Conservation (phyloP, 2,329 filamentous ascomycete species). For the Pleoardoris graminearum region DNA sequence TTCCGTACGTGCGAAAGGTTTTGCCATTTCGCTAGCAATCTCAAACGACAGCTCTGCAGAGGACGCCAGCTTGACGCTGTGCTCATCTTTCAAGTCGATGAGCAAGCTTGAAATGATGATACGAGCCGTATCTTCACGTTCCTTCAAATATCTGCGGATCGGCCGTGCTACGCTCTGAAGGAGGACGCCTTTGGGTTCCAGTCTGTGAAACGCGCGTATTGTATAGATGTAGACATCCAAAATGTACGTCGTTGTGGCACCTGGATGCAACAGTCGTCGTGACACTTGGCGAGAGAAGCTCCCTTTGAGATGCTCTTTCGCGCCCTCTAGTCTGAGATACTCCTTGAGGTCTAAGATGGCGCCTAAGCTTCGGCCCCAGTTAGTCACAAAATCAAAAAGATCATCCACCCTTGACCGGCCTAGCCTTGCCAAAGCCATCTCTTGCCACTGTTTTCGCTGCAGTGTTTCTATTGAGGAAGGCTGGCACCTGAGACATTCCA, state of each 20-base stretch:
- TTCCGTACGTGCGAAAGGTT: conserved; percentile 59
- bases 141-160: conserved; percentile 74
- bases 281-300: conserved; percentile 69
- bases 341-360: conserved; percentile 75
- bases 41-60: conserved; percentile 70
- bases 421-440: conserved; percentile 69
- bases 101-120: conserved; percentile 77
- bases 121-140: conserved; percentile 75
- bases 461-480: conserved; percentile 30
- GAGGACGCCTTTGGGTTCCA: conserved; percentile 77
- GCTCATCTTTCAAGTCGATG: conserved; percentile 59
- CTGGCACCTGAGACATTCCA: conserved; percentile 47
- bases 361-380: conserved; percentile 72
- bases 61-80: conserved; percentile 50
- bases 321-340: conserved; percentile 68
- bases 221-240: conserved; percentile 77
- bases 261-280: conserved; percentile 71
- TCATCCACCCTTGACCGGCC: conserved; percentile 70
- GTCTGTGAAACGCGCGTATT: conserved; percentile 73
- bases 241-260: conserved; percentile 74
- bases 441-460: conserved; percentile 69
- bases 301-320: conserved; percentile 70
- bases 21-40: conserved; percentile 67
- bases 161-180: conserved; percentile 74
- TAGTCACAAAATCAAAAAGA: conserved; percentile 77